A percentile compares a stretch with the other conserved stretches of the same genome.
Evolutionary conservation across 1,284 basidiomycete genomes (phyloP).

Genomic region (Cutaneotrichosporon dermatis): DNA sequence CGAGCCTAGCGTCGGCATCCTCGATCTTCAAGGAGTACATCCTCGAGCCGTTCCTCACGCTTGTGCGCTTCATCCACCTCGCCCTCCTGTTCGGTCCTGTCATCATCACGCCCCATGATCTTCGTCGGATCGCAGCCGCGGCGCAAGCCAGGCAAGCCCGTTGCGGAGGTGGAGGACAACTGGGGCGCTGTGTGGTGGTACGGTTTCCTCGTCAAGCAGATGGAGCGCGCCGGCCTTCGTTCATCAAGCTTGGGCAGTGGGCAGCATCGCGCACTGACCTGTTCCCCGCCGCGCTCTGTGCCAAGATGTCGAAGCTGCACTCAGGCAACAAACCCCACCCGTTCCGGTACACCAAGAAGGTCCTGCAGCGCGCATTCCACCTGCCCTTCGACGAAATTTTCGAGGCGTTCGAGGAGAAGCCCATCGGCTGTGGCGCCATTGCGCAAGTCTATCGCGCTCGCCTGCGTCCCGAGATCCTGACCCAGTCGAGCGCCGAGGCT

Average conservation of each 20-base stretch:
- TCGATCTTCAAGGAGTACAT: slow-evolving; percentile 51
- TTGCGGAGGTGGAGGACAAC: slow-evolving; percentile 58
- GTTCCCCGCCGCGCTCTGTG: slow-evolving; percentile 88
- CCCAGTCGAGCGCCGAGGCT: slow-evolving; percentile 43
- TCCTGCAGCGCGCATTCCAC: slow-evolving; percentile 81
- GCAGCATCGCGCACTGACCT: slow-evolving; percentile 91
- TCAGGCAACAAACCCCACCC: slow-evolving; percentile 83
- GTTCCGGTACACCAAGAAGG: slow-evolving; percentile 71
- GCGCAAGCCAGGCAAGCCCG: slow-evolving; percentile 40
- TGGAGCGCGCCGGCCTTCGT: slow-evolving; percentile 96
- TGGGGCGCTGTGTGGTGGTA: slow-evolving; percentile 97
- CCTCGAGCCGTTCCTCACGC: slow-evolving; percentile 81
- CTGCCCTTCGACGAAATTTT: slow-evolving; percentile 83
- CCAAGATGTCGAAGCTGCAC: slow-evolving; percentile 79
- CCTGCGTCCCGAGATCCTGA: slow-evolving; percentile 75
- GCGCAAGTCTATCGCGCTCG: slow-evolving; percentile 91
- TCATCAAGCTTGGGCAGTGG: slow-evolving; percentile 99
- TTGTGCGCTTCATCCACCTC: slow-evolving; percentile 77
- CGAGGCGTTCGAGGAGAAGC: slow-evolving; percentile 76
- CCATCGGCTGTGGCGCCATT: slow-evolving; percentile 96
- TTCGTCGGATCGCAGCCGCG: slow-evolving; percentile 61
- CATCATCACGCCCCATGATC: slow-evolving; percentile 79
- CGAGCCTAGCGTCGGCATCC: slow-evolving; percentile 15
- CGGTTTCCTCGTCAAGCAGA: slow-evolving; percentile 74
- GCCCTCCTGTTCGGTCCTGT: slow-evolving; percentile 83